Evolutionary conservation across 2,329 filamentous ascomycete genomes (phyloP).

Genomic region (Xylaria sp.): DNA sequence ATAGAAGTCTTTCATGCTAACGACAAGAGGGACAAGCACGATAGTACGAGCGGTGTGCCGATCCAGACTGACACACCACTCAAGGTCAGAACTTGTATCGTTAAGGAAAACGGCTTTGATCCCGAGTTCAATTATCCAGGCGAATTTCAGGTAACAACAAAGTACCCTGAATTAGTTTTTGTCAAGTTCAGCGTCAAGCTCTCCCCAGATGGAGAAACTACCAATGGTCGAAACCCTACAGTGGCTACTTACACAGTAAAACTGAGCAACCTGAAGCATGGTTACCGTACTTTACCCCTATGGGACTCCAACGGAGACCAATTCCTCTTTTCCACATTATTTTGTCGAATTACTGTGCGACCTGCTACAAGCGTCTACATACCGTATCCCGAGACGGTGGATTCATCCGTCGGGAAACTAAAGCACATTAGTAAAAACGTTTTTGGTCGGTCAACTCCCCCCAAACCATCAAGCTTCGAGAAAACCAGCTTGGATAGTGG

Average conservation of each 20-base stretch:
- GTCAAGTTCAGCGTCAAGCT: slow-evolving; percentile 92
- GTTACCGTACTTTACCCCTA: slow-evolving; percentile 89
- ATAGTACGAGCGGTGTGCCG: slow-evolving; percentile 64
- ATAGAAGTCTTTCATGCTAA: slow-evolving; percentile 94
- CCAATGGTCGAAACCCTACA: slow-evolving; percentile 66
- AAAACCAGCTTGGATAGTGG: slow-evolving; percentile 53
- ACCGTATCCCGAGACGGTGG: slow-evolving; percentile 48
- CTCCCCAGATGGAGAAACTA: slow-evolving; percentile 75
- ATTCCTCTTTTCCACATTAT: slow-evolving; percentile 92
- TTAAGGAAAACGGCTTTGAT: slow-evolving; percentile 91
- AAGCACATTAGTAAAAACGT: slow-evolving; percentile 63
- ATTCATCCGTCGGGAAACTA: slow-evolving; percentile 57
- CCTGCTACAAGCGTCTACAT: slow-evolving; percentile 63
- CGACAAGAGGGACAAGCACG: slow-evolving; percentile 88
- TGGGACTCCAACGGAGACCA: slow-evolving; percentile 89
- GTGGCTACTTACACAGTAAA: slow-evolving; percentile 93
- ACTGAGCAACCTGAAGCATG: slow-evolving; percentile 84
- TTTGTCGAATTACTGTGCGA: slow-evolving; percentile 80
- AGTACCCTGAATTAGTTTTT: slow-evolving; percentile 91
- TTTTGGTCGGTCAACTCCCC: slow-evolving; percentile 58
- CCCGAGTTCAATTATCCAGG: slow-evolving; percentile 83
- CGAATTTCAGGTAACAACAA: slow-evolving; percentile 85
- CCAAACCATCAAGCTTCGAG: slow-evolving; percentile 58
- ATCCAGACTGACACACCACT: slow-evolving; percentile 64
- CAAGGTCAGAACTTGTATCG: slow-evolving; percentile 78